These are phyloP conservation scores for Wickerhamiella spandovensis DNA, from an alignment of 805 yeast species.

Conservation along the genomic window DNA sequence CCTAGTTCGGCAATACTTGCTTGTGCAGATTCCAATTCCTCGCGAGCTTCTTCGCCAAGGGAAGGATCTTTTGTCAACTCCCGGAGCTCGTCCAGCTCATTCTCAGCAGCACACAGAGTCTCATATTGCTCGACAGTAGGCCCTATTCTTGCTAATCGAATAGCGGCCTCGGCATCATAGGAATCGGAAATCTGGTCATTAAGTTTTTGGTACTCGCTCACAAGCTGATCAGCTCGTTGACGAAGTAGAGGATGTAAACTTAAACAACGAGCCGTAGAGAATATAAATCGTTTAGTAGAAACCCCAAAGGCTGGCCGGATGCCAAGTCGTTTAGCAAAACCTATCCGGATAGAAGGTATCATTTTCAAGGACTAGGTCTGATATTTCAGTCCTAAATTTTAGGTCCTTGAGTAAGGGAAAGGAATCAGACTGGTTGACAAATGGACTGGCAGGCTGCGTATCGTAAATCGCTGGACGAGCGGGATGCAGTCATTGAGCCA, in stretches of 20 bases:
- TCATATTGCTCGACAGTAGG: constrained; percentile 31
- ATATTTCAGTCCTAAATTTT: no score
- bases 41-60: constrained; percentile 44
- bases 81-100: constrained; percentile 30
- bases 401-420: neutral
- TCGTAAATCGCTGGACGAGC: constrained; percentile 6
- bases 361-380: no score
- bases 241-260: constrained; percentile 40
- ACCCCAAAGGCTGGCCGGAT: no score
- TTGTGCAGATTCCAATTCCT: constrained; percentile 37
- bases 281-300: no score
- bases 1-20: constrained; percentile 36
- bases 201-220: constrained; percentile 30
- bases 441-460: constrained; percentile 8
- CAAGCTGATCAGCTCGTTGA: constrained; percentile 33
- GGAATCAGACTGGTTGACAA: neutral
- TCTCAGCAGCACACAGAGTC: constrained; percentile 25
- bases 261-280: neutral
- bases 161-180: constrained; percentile 33
- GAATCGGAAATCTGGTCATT: constrained; percentile 29
- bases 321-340: neutral
- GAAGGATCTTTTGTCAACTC: constrained; percentile 35
- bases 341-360: neutral
- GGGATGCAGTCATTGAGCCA: constrained; percentile 15
- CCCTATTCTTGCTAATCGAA: constrained; percentile 34